These are phyloP conservation scores for Fragaria nilgerrensis DNA, from an alignment of 306 rosid species.

Conservation along the genomic window DNA sequence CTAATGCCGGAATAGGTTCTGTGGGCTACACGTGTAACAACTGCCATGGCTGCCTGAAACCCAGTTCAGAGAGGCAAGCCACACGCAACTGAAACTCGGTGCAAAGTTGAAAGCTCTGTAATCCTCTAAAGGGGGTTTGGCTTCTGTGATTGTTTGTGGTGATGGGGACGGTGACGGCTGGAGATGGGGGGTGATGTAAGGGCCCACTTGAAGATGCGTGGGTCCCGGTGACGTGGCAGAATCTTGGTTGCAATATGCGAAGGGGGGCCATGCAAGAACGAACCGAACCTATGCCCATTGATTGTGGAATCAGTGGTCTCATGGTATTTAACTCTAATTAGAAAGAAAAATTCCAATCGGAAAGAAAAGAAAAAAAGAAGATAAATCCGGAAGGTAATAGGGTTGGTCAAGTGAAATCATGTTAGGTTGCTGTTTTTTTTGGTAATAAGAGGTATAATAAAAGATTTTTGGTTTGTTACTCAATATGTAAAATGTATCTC, in stretches of 20 bases:
- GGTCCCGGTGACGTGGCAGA: background rate
- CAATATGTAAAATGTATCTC: too few species aligned
- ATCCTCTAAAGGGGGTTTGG: background rate
- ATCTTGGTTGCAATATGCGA: conserved; percentile 9
- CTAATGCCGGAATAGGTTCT: background rate
- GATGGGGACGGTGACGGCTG: background rate
- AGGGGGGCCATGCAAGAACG: conserved; percentile 12
- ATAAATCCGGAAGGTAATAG: too few species aligned
- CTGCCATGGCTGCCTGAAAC: conserved; percentile 8
- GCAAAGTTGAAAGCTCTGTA: background rate
- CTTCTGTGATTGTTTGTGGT: background rate
- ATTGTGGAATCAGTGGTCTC: too few species aligned
- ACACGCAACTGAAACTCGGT: background rate
- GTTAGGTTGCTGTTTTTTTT: too few species aligned
- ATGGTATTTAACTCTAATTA: background rate
- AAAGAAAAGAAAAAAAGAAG: too few species aligned
- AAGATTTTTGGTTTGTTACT: too few species aligned
- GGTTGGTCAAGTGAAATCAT: too few species aligned
- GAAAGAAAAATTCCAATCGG: background rate
- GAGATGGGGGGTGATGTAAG: background rate
- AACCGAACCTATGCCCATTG: too few species aligned
- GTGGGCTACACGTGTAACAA: background rate
- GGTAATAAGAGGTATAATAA: too few species aligned
- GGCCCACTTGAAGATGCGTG: background rate
- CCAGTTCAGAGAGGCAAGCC: conserved; percentile 9